Evolutionary conservation across 2,329 filamentous ascomycete genomes (phyloP).

Genomic region (Alternaria gaisen): DNA sequence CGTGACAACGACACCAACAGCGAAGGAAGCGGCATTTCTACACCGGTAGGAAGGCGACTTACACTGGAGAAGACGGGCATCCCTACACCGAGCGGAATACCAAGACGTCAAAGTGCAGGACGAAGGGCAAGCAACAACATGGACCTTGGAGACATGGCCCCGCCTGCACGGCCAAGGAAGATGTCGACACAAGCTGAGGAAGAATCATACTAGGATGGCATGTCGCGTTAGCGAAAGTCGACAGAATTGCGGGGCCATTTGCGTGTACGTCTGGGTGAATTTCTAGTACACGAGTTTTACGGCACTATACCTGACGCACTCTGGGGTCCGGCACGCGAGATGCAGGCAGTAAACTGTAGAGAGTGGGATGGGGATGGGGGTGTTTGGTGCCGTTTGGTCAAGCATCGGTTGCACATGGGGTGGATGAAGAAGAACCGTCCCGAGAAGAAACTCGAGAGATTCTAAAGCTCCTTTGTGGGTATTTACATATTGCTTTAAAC

Average conservation of each 20-base stretch:
- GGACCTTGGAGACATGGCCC: conserved; percentile 56
- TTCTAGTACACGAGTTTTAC: conserved; percentile 31
- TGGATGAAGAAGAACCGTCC: conserved; percentile 1
- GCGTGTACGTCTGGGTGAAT: conserved; percentile 25
- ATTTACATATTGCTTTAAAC: conserved; percentile 39
- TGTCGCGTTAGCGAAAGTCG: conserved; percentile 9
- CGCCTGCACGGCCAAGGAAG: conserved; percentile 59
- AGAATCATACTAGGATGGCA: conserved; percentile 61
- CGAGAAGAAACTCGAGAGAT: background rate
- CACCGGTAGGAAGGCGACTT: conserved; percentile 56
- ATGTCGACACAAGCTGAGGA: conserved; percentile 63
- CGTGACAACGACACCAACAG: conserved; percentile 60
- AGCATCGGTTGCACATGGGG: conserved; percentile 16
- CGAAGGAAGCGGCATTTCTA: conserved; percentile 49
- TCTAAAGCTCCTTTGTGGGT: conserved; percentile 9
- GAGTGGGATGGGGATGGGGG: conserved; percentile 2
- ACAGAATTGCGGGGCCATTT: conserved; percentile 28
- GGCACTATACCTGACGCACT: conserved; percentile 30
- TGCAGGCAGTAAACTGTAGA: conserved; percentile 19
- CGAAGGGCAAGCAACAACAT: conserved; percentile 51
- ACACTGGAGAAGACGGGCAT: conserved; percentile 59
- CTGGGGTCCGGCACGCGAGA: conserved; percentile 24
- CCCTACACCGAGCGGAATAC: conserved; percentile 58
- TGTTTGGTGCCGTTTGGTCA: background rate
- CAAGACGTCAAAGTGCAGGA: conserved; percentile 62